phyloP scores from a whole-genome alignment of 2,329 filamentous ascomycete species.

The Zasmidium cellare region DNA sequence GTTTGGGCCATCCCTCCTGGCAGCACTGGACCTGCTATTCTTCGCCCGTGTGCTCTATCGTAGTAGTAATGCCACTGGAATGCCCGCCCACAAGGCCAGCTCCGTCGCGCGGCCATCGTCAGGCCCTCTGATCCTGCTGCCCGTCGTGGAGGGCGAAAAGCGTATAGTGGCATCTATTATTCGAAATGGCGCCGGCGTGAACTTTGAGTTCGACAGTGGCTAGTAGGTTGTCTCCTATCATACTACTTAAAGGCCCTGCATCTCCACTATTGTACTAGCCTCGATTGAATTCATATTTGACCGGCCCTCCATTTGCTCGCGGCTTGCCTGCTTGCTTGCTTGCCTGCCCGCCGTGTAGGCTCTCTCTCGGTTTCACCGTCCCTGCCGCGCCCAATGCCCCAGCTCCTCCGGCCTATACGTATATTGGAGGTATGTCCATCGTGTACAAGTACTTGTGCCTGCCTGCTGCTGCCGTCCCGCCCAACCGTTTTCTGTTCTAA shows the following conservation, averaged over 20 bases:
- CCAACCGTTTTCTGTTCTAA: not conserved
- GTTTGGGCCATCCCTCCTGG: not conserved
- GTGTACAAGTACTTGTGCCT: conserved; percentile 2
- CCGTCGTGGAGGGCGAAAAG: not conserved
- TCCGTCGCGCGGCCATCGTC: too few species aligned
- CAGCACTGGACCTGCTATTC: too few species aligned
- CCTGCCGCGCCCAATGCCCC: conserved; percentile 9
- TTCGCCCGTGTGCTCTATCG: too few species aligned
- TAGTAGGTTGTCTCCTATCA: conserved; percentile 10
- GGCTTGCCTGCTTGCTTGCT: conserved; percentile 3
- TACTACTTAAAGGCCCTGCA: conserved; percentile 15
- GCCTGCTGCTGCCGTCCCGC: not conserved
- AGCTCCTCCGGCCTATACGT: not conserved
- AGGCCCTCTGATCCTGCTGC: not conserved
- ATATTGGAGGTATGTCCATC: conserved; percentile 9
- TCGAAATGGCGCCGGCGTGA: conserved; percentile 10
- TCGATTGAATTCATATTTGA: too few species aligned
- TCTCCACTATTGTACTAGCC: conserved; percentile 12
- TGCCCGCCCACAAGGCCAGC: too few species aligned
- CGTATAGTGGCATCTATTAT: conserved; percentile 10
- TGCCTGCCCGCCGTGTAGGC: conserved; percentile 2
- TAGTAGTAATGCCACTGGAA: too few species aligned
- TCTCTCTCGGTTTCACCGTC: conserved; percentile 5
- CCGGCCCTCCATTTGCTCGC: conserved; percentile 1
- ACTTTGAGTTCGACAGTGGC: conserved; percentile 5